Base-by-base conservation (phyloP, 2,329 filamentous ascomycete genomes). In the Sporothrix sp. region DNA sequence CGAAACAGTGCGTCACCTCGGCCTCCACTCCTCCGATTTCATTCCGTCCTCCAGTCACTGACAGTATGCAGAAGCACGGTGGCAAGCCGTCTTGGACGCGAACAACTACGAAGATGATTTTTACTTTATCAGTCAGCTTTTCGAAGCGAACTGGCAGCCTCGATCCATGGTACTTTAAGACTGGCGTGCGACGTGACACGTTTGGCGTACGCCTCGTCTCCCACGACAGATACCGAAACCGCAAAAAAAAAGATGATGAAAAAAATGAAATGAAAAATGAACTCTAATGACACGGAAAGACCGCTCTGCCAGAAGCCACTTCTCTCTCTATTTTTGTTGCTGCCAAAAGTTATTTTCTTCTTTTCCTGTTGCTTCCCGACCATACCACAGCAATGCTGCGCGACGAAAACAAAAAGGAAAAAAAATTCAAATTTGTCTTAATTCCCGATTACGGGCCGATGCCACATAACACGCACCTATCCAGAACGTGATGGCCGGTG, bases 121-220 rank as follows among this genome's bases (percentile, higher is more conserved):
- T 58, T 81, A 72, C 59, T 81, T 79, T 58, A 68, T 80, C 56
- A 77, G 75, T 58, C 78, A 82, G 59, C 64, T 82, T 27, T 81
- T 73, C 59, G 73, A 79, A 57, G 66, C 71, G 51, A 71, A 74
- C 49, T 81, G 78, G 78, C 65, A 68, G 55, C 69, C 70, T 7
- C 63, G 65, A 39, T 53, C 60, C n/a, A 66, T 68, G 57, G 62
- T 35, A 10, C 28, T 57, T 14, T 55, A 42, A 27, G 4, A n/a
- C n/a, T n/a, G n/a, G n/a, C n/a, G n/a, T n/a, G n/a, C n/a, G n/a
- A n/a, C n/a, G n/a, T n/a, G n/a, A n/a, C n/a, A n/a, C n/a, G n/a
- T n/a, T n/a, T n/a, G n/a, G n/a, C n/a, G n/a, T n/a, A n/a, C n/a
- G n/a, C n/a, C n/a, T n/a, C n/a, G n/a, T n/a, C n/a, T n/a, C n/a